phyloP scores from a whole-genome alignment of 495 filamentous ascomycete species.

The Penicillium alfredii region DNA sequence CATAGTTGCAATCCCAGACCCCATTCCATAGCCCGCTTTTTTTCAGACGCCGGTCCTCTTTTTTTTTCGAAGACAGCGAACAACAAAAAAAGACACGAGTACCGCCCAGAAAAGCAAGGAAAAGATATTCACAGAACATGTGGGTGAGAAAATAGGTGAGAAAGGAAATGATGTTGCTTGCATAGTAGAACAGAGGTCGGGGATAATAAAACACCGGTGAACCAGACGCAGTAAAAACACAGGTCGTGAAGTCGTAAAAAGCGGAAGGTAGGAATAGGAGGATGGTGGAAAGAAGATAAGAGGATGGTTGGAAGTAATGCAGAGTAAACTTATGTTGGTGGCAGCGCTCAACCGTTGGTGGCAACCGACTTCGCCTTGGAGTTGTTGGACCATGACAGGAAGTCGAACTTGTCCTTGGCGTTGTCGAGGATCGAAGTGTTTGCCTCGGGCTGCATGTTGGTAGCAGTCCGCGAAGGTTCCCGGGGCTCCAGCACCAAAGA shows the following conservation, averaged over 20 bases:
- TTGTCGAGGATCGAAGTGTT: slow-evolving; percentile 48
- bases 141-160: slow-evolving; percentile 3
- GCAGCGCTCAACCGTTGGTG: slow-evolving; percentile 36
- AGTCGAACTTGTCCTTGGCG: slow-evolving; percentile 51
- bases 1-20: slow-evolving; percentile 15
- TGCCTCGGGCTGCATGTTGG: slow-evolving; percentile 26
- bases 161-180: slow-evolving; percentile 16
- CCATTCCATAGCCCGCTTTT: slow-evolving; percentile 17
- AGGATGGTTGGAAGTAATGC: no score
- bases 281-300: slow-evolving; percentile 8
- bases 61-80: slow-evolving; percentile 11
- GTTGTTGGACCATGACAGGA: slow-evolving; percentile 49
- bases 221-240: no score
- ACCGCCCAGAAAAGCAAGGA: slow-evolving; percentile 15
- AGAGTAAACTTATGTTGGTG: no score
- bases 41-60: slow-evolving; percentile 16
- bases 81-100: slow-evolving; percentile 10
- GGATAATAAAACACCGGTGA: slow-evolving; percentile 6
- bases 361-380: slow-evolving; percentile 44
- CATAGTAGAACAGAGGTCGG: slow-evolving; percentile 10
- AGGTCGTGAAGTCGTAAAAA: no score
- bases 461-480: slow-evolving; percentile 37
- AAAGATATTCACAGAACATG: slow-evolving; percentile 28
- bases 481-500: slow-evolving; percentile 83
- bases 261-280: slow-evolving; percentile 11